Percentiles rank a stretch among this genome's conserved stretches.
Conservation (phyloP, 2,329 filamentous ascomycete species). For the Stagonosporopsis chrysanthemi region DNA sequence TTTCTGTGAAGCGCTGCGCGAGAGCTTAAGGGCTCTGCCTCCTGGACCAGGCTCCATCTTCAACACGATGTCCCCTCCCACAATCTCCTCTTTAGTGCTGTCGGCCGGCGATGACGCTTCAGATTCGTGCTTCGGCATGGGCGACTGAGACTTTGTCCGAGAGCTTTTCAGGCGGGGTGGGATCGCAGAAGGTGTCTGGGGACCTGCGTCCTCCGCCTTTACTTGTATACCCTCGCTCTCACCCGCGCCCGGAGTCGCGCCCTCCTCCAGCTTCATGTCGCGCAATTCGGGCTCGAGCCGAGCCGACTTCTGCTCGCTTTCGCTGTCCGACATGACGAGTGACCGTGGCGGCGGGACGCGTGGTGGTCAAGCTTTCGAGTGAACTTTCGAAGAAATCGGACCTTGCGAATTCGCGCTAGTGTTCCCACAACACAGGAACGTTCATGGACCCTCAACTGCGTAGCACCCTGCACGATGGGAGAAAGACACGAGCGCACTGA, state of each 20-base stretch:
- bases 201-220: slow-evolving; percentile 41
- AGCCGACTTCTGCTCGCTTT: slow-evolving; percentile 44
- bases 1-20: slow-evolving; percentile 78
- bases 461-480: slow-evolving; percentile 24
- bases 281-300: slow-evolving; percentile 54
- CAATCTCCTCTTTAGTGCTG: slow-evolving; percentile 59
- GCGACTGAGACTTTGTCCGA: slow-evolving; percentile 44
- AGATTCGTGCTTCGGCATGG: slow-evolving; percentile 40
- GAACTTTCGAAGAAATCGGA: slow-evolving; percentile 18
- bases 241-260: slow-evolving; percentile 30
- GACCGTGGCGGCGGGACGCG: slow-evolving; percentile 22
- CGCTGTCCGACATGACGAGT: slow-evolving; percentile 50
- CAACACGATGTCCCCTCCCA: slow-evolving; percentile 68
- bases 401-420: slow-evolving; percentile 28
- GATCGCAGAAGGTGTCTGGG: slow-evolving; percentile 39
- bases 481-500: slow-evolving; percentile 10
- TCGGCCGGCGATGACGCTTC: slow-evolving; percentile 49
- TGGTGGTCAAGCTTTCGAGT: slow-evolving; percentile 22
- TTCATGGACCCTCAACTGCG: slow-evolving; percentile 35
- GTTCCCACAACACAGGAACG: slow-evolving; percentile 30
- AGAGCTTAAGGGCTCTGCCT: slow-evolving; percentile 70
- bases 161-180: slow-evolving; percentile 36
- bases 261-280: slow-evolving; percentile 57
- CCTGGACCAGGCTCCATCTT: slow-evolving; percentile 66
- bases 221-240: slow-evolving; percentile 33